Percentiles rank a stretch among this genome's conserved stretches.
Conservation (phyloP, 179 eudicot genomes). For the Beta corolliflora region DNA sequence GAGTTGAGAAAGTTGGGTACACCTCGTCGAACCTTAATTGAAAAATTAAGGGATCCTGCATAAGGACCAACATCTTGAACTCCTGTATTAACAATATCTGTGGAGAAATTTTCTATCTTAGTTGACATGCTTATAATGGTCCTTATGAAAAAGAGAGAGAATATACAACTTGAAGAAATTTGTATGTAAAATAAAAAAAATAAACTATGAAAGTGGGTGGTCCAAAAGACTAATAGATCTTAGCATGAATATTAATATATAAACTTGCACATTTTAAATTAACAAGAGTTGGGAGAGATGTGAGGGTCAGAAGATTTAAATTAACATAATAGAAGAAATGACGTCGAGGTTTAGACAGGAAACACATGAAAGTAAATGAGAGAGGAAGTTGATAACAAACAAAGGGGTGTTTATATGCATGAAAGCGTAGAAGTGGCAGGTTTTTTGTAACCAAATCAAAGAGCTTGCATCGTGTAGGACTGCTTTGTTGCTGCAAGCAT, state of each 20-base stretch:
- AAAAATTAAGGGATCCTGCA: conserved; percentile 57
- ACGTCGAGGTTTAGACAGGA: conserved; percentile 11
- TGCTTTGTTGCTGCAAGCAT: neutral
- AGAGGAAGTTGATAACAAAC: conserved; percentile 15
- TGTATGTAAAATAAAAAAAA: neutral
- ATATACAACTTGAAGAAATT: too few species aligned
- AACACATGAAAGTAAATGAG: neutral
- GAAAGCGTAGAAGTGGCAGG: conserved; percentile 22
- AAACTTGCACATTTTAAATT: neutral
- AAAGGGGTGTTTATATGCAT: conserved; percentile 20
- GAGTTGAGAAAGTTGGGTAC: conserved; percentile 60
- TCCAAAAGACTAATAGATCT: neutral
- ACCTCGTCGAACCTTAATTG: conserved; percentile 55
- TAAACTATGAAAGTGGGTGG: neutral
- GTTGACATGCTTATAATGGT: conserved; percentile 26
- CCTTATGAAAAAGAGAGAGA: neutral
- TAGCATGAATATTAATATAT: neutral
- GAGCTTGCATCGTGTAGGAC: neutral
- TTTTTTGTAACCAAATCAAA: conserved; percentile 16
- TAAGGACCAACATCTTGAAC: conserved; percentile 49
- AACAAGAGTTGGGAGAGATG: conserved; percentile 1
- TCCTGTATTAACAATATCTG: conserved; percentile 60
- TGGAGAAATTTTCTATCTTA: conserved; percentile 42
- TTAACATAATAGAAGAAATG: neutral
- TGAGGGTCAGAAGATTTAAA: neutral